A percentile compares a stretch with the other conserved stretches of the same genome.
These are phyloP conservation scores for Apiospora koreana DNA, from an alignment of 2,329 filamentous ascomycete species.

Conservation along the genomic window DNA sequence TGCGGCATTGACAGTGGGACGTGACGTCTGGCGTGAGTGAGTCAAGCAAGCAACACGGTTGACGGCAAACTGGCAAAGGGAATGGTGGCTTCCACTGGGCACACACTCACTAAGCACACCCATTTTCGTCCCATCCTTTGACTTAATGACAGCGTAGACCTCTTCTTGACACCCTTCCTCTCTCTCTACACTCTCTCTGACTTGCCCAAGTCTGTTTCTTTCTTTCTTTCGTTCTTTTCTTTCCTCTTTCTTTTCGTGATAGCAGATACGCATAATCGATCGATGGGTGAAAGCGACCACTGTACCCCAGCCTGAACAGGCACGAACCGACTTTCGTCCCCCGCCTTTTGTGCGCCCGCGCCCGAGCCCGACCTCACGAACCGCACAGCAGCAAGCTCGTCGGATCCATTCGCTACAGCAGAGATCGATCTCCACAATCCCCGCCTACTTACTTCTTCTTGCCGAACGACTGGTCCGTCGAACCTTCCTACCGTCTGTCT, in stretches of 20 bases:
- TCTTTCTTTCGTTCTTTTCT: neutral
- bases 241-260: neutral
- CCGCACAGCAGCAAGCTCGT: neutral
- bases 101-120: neutral
- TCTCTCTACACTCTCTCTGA: neutral
- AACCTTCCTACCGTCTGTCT: slow-evolving; percentile 19
- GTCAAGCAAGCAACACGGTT: too few relatives aligned
- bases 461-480: neutral
- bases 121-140: neutral
- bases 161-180: neutral
- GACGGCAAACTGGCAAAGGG: too few relatives aligned
- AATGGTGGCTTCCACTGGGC: neutral
- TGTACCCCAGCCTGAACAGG: slow-evolving; percentile 5
- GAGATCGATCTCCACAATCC: neutral
- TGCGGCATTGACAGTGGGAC: neutral
- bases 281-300: slow-evolving; percentile 3
- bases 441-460: neutral
- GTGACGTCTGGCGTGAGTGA: neutral
- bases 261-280: neutral
- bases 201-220: neutral
- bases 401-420: neutral
- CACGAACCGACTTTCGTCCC: slow-evolving; percentile 1
- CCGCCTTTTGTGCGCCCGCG: slow-evolving; percentile 1
- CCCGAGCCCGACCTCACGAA: neutral
- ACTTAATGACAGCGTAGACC: slow-evolving; percentile 5